Evolutionary conservation across 148 eudicot species (phyloP).

Genomic region (Silene latifolia): DNA sequence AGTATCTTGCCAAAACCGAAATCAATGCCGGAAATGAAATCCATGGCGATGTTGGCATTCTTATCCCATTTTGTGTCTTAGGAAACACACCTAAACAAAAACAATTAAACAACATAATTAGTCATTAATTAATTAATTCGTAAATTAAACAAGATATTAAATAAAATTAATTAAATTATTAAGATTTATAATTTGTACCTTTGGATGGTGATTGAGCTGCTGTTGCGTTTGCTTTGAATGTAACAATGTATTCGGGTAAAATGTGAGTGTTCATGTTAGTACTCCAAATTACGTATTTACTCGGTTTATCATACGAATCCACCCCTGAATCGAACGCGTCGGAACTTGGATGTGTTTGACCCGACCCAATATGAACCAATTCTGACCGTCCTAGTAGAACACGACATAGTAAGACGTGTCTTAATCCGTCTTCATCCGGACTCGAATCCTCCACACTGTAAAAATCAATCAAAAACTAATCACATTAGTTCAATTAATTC

Average conservation of each 20-base stretch:
- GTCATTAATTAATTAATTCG: background rate
- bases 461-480: background rate
- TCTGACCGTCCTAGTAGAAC: conserved; percentile 44
- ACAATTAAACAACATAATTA: background rate
- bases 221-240: conserved; percentile 22
- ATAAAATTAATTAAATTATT: no score
- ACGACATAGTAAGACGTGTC: conserved; percentile 46
- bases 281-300: conserved; percentile 42
- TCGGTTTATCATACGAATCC: conserved; percentile 33
- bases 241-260: conserved; percentile 40
- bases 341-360: conserved; percentile 41
- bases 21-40: conserved; percentile 37
- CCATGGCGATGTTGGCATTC: conserved; percentile 42
- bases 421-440: conserved; percentile 37
- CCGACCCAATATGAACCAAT: conserved; percentile 28
- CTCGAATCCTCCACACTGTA: conserved; percentile 30
- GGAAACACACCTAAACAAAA: background rate
- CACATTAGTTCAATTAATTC: no score
- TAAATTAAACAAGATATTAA: background rate
- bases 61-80: conserved; percentile 6
- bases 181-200: conserved; percentile 10
- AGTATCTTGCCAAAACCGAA: conserved; percentile 24
- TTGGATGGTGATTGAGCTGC: background rate
- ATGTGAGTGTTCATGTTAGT: conserved; percentile 50
- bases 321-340: conserved; percentile 45